Percentiles rank a stretch among this genome's conserved stretches.
These are phyloP conservation scores for Talaromyces amestolkiae DNA, from an alignment of 2,329 filamentous ascomycete genomes.

Conservation along the genomic window DNA sequence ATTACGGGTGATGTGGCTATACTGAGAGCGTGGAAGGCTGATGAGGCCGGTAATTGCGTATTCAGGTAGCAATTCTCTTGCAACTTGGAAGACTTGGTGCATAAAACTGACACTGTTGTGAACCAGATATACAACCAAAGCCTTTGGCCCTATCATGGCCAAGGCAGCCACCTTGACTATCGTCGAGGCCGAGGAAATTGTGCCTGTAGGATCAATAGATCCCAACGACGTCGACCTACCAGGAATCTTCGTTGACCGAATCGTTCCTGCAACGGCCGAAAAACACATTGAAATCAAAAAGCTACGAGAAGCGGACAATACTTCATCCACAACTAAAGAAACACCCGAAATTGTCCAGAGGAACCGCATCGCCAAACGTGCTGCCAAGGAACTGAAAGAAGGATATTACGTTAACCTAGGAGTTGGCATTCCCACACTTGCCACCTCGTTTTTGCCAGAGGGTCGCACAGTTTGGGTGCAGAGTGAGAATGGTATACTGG, in stretches of 20 bases:
- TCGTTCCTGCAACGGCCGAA: slow-evolving; percentile 73
- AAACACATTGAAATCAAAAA: slow-evolving; percentile 85
- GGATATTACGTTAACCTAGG: slow-evolving; percentile 90
- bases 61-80: slow-evolving; percentile 61
- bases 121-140: slow-evolving; percentile 64
- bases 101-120: not conserved
- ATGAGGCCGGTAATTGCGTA: slow-evolving; percentile 85
- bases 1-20: slow-evolving; percentile 91
- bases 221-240: slow-evolving; percentile 82
- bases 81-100: no score
- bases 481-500: slow-evolving; percentile 76
- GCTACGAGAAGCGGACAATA: slow-evolving; percentile 74
- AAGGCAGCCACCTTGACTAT: slow-evolving; percentile 87
- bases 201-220: slow-evolving; percentile 81
- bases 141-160: slow-evolving; percentile 73
- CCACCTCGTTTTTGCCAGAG: slow-evolving; percentile 74
- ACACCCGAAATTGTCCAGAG: slow-evolving; percentile 64
- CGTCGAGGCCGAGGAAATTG: slow-evolving; percentile 88
- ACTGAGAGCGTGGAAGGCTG: slow-evolving; percentile 88
- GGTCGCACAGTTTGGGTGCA: slow-evolving; percentile 78
- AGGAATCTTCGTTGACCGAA: slow-evolving; percentile 86
- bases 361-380: slow-evolving; percentile 76
- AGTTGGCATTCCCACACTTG: slow-evolving; percentile 91
- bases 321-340: slow-evolving; percentile 65
- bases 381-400: slow-evolving; percentile 77